Conservation (phyloP, 2,329 filamentous ascomycete species). For the Tolypocladium pustulatum region DNA sequence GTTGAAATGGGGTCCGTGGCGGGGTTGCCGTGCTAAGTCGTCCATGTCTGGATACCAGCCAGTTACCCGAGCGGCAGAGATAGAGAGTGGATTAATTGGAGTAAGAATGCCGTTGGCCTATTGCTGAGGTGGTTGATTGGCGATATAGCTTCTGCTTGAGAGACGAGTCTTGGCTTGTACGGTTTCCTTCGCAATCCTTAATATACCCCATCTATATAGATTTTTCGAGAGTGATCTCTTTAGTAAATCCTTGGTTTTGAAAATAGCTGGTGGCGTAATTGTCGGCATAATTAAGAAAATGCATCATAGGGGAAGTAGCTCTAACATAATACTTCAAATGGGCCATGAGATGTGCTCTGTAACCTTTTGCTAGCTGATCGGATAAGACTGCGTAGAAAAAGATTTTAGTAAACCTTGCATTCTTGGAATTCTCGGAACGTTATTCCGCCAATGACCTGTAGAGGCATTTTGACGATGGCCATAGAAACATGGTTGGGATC, state of each 20-base stretch:
- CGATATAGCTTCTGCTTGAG: conserved; percentile 76
- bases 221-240: conserved; percentile 88
- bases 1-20: conserved; percentile 93
- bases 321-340: conserved; percentile 98
- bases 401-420: conserved; percentile 90
- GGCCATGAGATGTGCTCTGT: conserved; percentile 95
- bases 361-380: conserved; percentile 97
- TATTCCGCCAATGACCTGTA: conserved; percentile 91
- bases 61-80: conserved; percentile 79
- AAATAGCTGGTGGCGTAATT: conserved; percentile 99
- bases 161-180: conserved; percentile 92
- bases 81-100: conserved; percentile 74
- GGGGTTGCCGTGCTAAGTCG: conserved; percentile 84
- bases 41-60: conserved; percentile 99
- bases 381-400: conserved; percentile 97
- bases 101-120: conserved; percentile 63
- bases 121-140: conserved; percentile 74
- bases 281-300: conserved; percentile 96
- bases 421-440: conserved; percentile 92
- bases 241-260: conserved; percentile 98
- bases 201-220: conserved; percentile 99
- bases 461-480: conserved; percentile 91
- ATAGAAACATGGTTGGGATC: conserved; percentile 93
- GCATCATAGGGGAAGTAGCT: conserved; percentile 92
- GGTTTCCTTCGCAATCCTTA: conserved; percentile 93